These are phyloP conservation scores for Syzygium malaccense DNA, from an alignment of 441 rosid species.

Conservation along the genomic window DNA sequence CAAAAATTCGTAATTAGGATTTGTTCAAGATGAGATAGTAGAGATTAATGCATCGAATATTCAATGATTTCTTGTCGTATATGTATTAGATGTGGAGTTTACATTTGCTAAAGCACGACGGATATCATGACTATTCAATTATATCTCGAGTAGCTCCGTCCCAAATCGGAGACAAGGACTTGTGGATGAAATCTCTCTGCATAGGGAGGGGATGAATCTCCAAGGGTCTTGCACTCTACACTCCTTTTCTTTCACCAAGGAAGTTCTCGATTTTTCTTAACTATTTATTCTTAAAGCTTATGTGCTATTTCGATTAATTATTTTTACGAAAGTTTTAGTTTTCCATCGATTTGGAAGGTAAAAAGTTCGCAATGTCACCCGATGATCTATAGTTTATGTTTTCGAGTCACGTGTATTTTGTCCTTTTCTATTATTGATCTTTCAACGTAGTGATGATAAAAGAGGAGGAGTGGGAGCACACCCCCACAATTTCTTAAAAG, in stretches of 20 bases:
- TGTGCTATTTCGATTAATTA: neutral
- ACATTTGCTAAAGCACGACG: neutral
- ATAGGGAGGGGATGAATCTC: neutral
- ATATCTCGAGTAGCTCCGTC: rapidly evolving
- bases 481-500: neutral
- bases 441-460: neutral
- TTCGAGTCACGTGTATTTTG: neutral
- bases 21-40: neutral
- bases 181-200: neutral
- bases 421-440: neutral
- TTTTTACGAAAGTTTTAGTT: neutral
- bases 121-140: neutral
- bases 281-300: neutral
- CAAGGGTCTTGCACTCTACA: neutral
- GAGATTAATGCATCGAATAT: neutral
- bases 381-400: neutral
- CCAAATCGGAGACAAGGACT: neutral
- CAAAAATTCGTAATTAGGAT: neutral
- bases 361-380: neutral
- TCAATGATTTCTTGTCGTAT: neutral
- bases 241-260: too few relatives aligned
- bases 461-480: neutral
- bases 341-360: neutral
- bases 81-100: neutral
- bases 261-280: too few relatives aligned